Evolutionary conservation across 768 basidiomycete species (phyloP).

Genomic region (Suillus variegatus): DNA sequence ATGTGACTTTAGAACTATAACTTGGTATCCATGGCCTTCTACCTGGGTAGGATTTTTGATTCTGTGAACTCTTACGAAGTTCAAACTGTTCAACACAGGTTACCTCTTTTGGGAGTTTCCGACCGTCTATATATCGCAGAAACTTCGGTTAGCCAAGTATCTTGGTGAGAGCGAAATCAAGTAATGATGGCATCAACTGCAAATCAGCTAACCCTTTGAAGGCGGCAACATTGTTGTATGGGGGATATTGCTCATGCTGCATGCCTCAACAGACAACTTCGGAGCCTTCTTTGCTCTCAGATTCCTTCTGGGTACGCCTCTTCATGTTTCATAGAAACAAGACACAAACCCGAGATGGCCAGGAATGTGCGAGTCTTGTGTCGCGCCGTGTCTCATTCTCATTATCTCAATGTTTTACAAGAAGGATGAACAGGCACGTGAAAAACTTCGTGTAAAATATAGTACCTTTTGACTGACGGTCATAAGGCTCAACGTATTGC

Average conservation of each 20-base stretch:
- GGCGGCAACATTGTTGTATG: slow-evolving; percentile 61
- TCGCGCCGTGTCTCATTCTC: slow-evolving; percentile 61
- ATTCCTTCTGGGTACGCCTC: slow-evolving; percentile 52
- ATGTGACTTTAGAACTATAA: slow-evolving; percentile 52
- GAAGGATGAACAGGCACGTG: slow-evolving; percentile 58
- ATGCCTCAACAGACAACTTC: slow-evolving; percentile 56
- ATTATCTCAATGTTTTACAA: slow-evolving; percentile 70
- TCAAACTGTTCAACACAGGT: slow-evolving; percentile 31
- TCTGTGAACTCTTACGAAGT: not conserved
- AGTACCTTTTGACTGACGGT: slow-evolving; percentile 10
- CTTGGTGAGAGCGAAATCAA: slow-evolving; percentile 40
- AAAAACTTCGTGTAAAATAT: not conserved
- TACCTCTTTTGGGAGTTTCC: slow-evolving; percentile 66
- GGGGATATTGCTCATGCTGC: slow-evolving; percentile 61
- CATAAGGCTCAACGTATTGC: slow-evolving; percentile 54
- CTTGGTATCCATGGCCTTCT: slow-evolving; percentile 64
- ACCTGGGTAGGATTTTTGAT: slow-evolving; percentile 43
- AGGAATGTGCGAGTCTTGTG: slow-evolving; percentile 73
- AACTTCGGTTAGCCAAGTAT: slow-evolving; percentile 59
- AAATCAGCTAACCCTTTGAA: slow-evolving; percentile 12
- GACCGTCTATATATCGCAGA: slow-evolving; percentile 66
- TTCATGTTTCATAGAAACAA: not conserved
- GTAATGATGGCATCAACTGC: not conserved
- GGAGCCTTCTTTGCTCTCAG: slow-evolving; percentile 63
- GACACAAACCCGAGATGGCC: not conserved